phyloP scores from a whole-genome alignment of 176 grass and related monocot species.

The Musa beccarii region DNA sequence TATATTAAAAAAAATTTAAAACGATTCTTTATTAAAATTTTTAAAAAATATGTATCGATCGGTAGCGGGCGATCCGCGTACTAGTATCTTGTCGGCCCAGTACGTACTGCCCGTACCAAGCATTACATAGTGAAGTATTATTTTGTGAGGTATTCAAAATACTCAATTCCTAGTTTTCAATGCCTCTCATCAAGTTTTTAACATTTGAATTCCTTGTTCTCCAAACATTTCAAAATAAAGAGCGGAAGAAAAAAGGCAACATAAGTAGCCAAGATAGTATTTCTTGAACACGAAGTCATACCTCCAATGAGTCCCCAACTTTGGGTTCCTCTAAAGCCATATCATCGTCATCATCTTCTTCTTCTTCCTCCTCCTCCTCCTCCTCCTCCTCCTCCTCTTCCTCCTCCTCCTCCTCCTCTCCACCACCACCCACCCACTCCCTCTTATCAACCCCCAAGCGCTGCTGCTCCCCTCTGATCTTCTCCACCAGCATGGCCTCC shows the following conservation, averaged over 20 bases:
- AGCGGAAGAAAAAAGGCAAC: background rate
- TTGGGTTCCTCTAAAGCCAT: background rate
- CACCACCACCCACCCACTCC: constrained; percentile 56
- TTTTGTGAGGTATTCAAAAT: too few species aligned
- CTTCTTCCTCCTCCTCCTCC: constrained; percentile 22
- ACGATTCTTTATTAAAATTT: too few species aligned
- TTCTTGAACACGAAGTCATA: background rate
- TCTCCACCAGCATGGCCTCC: constrained; percentile 64
- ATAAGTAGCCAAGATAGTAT: background rate
- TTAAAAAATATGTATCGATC: too few species aligned
- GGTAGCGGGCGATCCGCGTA: too few species aligned
- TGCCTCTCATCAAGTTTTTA: too few species aligned
- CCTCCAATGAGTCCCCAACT: background rate
- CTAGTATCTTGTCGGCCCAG: too few species aligned
- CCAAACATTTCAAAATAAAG: background rate
- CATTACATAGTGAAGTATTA: too few species aligned
- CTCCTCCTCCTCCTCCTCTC: constrained; percentile 18
- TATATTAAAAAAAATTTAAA: too few species aligned
- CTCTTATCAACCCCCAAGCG: constrained; percentile 49
- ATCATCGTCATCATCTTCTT: constrained; percentile 11
- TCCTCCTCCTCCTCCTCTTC: constrained; percentile 27
- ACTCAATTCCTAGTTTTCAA: too few species aligned
- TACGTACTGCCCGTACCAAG: too few species aligned
- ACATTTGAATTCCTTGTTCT: too few species aligned
- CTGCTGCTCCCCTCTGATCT: constrained; percentile 78